Evolutionary conservation across 225 moss, liverwort and hornwort genomes (phyloP).

Genomic region (Ulota crispa): DNA sequence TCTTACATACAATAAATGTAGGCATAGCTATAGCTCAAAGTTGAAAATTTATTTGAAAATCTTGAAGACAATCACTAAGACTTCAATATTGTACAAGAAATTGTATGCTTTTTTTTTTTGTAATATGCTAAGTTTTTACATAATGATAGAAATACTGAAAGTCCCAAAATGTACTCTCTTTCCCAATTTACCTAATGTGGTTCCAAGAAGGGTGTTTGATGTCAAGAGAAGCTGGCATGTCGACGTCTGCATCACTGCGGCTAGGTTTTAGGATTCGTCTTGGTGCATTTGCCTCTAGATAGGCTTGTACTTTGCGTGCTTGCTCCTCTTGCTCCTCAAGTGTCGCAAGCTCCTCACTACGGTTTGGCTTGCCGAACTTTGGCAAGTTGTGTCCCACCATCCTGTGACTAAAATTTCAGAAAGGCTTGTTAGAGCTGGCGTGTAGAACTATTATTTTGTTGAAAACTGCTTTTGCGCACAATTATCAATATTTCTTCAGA

Average conservation of each 20-base stretch:
- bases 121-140: too few relatives aligned
- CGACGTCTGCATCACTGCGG: constrained; percentile 33
- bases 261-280: constrained; percentile 34
- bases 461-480: too few relatives aligned
- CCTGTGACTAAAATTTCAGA: neutral
- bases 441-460: neutral
- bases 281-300: constrained; percentile 28
- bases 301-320: constrained; percentile 15
- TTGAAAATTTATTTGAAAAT: too few relatives aligned
- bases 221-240: neutral
- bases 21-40: too few relatives aligned
- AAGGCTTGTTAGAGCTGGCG: neutral
- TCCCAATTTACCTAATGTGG: too few relatives aligned
- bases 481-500: too few relatives aligned
- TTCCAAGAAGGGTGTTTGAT: neutral
- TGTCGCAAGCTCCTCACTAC: constrained; percentile 32
- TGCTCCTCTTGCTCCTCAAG: constrained; percentile 33
- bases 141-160: too few relatives aligned
- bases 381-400: constrained; percentile 28
- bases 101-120: too few relatives aligned
- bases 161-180: too few relatives aligned
- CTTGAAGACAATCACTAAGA: too few relatives aligned
- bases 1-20: too few relatives aligned
- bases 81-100: too few relatives aligned
- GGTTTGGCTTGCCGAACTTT: constrained; percentile 37